These are phyloP conservation scores for Kodamaea ohmeri DNA, from an alignment of 1,139 yeast species.

Conservation along the genomic window DNA sequence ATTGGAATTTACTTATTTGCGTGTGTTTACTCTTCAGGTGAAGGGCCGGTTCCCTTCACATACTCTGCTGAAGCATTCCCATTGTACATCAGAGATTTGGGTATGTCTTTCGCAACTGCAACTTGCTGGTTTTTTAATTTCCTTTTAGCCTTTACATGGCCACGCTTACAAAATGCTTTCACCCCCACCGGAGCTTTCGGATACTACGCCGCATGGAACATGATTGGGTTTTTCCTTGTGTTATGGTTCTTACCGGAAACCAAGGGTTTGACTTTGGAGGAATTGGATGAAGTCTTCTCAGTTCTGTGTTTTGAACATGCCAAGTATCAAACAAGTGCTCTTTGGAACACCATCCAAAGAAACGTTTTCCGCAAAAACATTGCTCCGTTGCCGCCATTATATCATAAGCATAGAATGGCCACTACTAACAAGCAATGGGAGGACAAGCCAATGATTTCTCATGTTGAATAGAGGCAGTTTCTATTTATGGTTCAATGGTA, in stretches of 20 bases:
- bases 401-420: slow-evolving; percentile 55
- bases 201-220: slow-evolving; percentile 88
- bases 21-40: slow-evolving; percentile 76
- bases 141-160: slow-evolving; percentile 80
- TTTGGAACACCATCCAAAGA: slow-evolving; percentile 46
- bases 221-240: slow-evolving; percentile 68
- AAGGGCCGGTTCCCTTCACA: slow-evolving; percentile 92
- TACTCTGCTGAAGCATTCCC: slow-evolving; percentile 89
- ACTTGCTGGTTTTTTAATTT: slow-evolving; percentile 86
- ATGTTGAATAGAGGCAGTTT: neutral
- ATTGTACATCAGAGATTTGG: slow-evolving; percentile 77
- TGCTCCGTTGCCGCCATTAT: slow-evolving; percentile 52
- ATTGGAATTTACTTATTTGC: slow-evolving; percentile 74
- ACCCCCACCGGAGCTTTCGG: slow-evolving; percentile 84
- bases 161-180: slow-evolving; percentile 62
- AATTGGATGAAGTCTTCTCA: slow-evolving; percentile 65
- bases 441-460: slow-evolving; percentile 45
- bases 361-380: slow-evolving; percentile 39
- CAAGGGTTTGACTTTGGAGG: slow-evolving; percentile 66
- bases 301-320: slow-evolving; percentile 59
- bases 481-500: too few species aligned
- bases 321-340: slow-evolving; percentile 46
- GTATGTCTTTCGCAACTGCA: slow-evolving; percentile 83
- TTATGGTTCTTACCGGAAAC: slow-evolving; percentile 69
- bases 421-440: slow-evolving; percentile 60